These are phyloP conservation scores for Urtica urens DNA, from an alignment of 306 rosid species.

Conservation along the genomic window DNA sequence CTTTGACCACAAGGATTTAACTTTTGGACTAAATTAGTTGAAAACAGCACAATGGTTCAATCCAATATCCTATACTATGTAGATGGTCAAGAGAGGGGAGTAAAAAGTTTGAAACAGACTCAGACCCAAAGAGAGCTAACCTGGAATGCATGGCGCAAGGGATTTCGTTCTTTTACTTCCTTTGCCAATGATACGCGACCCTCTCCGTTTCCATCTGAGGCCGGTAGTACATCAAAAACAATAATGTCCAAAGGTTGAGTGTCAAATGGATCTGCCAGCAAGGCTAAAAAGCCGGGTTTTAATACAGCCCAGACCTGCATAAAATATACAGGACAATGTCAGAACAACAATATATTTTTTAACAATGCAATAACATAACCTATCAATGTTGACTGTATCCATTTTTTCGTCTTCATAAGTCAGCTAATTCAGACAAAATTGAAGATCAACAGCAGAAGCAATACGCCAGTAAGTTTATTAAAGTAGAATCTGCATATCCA, in stretches of 20 bases:
- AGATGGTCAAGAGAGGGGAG: too few species aligned
- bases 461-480: too few species aligned
- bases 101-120: constrained; percentile 8
- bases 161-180: constrained; percentile 79
- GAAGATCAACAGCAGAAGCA: too few species aligned
- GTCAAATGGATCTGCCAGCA: constrained; percentile 83
- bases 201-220: constrained; percentile 72
- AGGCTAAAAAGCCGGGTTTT: constrained; percentile 94
- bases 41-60: too few species aligned
- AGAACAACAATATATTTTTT: too few species aligned
- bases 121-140: constrained; percentile 24
- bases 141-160: constrained; percentile 78
- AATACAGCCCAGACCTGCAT: constrained; percentile 92
- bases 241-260: constrained; percentile 82
- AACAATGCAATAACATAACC: too few species aligned
- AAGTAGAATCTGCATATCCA: background rate
- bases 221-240: constrained; percentile 82
- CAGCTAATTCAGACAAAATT: too few species aligned
- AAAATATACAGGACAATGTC: constrained; percentile 15
- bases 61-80: too few species aligned
- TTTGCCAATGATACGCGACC: constrained; percentile 70
- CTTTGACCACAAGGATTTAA: too few species aligned
- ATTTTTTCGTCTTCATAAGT: too few species aligned
- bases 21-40: too few species aligned
- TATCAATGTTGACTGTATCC: too few species aligned